phyloP scores from a whole-genome alignment of 352 stramenopile genomes.

The Phytophthora idaei region DNA sequence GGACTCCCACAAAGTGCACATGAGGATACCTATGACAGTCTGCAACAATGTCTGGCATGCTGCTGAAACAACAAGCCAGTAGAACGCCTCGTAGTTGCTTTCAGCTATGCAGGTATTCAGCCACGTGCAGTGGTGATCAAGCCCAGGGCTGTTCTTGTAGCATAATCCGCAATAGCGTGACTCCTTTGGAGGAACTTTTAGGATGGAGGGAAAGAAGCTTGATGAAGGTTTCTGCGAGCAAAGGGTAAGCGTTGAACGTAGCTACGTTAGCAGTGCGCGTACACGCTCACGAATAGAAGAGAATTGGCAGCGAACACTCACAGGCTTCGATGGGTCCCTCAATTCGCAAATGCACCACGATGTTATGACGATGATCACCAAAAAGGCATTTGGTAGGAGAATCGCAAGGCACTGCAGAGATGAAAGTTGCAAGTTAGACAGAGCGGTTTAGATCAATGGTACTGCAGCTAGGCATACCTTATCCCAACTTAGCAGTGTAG shows the following conservation, averaged over 20 bases:
- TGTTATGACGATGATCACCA: conserved; percentile 62
- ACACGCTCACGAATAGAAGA: neutral
- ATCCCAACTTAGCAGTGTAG: conserved; percentile 52
- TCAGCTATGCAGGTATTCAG: conserved; percentile 88
- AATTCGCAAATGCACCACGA: conserved; percentile 76
- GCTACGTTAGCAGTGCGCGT: no score
- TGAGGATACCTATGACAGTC: conserved; percentile 71
- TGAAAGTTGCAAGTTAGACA: conserved; percentile 1
- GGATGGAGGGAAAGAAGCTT: conserved; percentile 32
- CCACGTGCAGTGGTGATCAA: conserved; percentile 90
- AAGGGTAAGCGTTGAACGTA: neutral
- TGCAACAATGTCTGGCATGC: conserved; percentile 68
- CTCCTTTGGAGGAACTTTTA: conserved; percentile 64
- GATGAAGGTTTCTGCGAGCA: conserved; percentile 41
- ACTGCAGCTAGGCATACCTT: conserved; percentile 40
- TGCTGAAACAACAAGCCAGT: conserved; percentile 68
- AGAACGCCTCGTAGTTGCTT: conserved; percentile 88
- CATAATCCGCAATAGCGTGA: conserved; percentile 84
- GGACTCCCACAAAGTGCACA: conserved; percentile 75
- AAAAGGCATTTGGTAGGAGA: conserved; percentile 61
- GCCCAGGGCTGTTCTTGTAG: conserved; percentile 78
- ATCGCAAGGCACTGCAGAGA: conserved; percentile 57
- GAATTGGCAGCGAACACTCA: conserved; percentile 21
- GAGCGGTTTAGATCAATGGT: neutral
- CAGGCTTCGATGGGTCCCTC: conserved; percentile 60